Conservation (phyloP, 164 flowering plant genomes). For the Umbilicus rupestris region DNA sequence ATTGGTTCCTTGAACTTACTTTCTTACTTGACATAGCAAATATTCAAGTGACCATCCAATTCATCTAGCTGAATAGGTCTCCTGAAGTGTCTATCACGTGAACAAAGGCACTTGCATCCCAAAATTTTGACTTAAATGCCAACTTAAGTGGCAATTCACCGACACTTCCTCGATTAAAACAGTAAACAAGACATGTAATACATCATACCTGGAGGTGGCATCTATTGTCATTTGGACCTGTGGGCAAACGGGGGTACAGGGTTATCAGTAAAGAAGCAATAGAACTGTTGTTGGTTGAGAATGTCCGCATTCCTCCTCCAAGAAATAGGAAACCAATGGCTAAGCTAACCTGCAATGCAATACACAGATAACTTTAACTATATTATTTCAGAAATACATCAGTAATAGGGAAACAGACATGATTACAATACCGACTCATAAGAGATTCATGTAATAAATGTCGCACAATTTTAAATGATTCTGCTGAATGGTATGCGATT, state of each 20-base stretch:
- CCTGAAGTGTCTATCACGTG: too few species aligned
- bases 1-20: neutral
- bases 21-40: too few species aligned
- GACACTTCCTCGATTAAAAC: neutral
- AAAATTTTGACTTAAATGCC: neutral
- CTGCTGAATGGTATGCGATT: neutral
- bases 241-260: slow-evolving; percentile 91
- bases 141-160: neutral
- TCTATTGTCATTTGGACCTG: slow-evolving; percentile 95
- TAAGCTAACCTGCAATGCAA: slow-evolving; percentile 57
- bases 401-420: too few species aligned
- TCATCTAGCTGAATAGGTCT: too few species aligned
- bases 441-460: neutral
- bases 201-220: slow-evolving; percentile 86
- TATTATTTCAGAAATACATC: neutral
- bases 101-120: too few species aligned
- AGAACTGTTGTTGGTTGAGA: slow-evolving; percentile 74
- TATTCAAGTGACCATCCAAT: too few species aligned
- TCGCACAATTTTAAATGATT: neutral
- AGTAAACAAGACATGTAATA: neutral
- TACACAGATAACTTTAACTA: neutral
- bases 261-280: slow-evolving; percentile 76
- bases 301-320: slow-evolving; percentile 91
- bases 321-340: slow-evolving; percentile 94
- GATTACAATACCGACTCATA: neutral